phyloP scores from a whole-genome alignment of 148 eudicot genomes.

The Linanthus parryae region DNA sequence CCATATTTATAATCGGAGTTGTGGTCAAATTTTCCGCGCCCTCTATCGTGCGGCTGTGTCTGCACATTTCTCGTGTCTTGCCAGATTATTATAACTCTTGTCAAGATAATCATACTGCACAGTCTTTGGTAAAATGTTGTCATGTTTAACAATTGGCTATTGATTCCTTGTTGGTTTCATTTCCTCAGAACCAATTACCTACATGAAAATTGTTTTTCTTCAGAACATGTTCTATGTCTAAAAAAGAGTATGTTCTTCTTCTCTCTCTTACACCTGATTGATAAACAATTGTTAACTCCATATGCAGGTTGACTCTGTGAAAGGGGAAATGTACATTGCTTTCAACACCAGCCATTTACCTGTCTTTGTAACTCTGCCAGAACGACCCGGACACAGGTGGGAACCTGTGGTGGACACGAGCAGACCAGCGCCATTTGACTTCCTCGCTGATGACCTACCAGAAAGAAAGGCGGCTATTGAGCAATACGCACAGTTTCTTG shows the following conservation, averaged over 20 bases:
- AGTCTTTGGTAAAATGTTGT: too few species aligned
- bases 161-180: not conserved
- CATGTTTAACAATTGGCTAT: too few species aligned
- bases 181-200: not conserved
- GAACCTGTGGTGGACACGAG: slow-evolving; percentile 86
- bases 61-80: too few species aligned
- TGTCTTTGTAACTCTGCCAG: slow-evolving; percentile 53
- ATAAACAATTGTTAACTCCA: not conserved
- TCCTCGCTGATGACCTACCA: slow-evolving; percentile 48
- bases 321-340: slow-evolving; percentile 74
- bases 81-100: too few species aligned
- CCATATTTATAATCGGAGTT: too few species aligned
- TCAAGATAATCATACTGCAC: too few species aligned
- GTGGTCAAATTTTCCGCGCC: too few species aligned
- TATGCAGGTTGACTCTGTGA: slow-evolving; percentile 68
- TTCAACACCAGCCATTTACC: slow-evolving; percentile 93
- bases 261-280: not conserved
- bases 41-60: too few species aligned
- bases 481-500: slow-evolving; percentile 79
- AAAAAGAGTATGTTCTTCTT: too few species aligned
- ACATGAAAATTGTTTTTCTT: too few species aligned
- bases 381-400: slow-evolving; percentile 81
- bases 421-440: slow-evolving; percentile 82
- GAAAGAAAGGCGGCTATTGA: slow-evolving; percentile 46
- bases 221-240: too few species aligned